Base-by-base conservation (phyloP, 768 basidiomycete species). In the Sistotremastrum niveocremeum region DNA sequence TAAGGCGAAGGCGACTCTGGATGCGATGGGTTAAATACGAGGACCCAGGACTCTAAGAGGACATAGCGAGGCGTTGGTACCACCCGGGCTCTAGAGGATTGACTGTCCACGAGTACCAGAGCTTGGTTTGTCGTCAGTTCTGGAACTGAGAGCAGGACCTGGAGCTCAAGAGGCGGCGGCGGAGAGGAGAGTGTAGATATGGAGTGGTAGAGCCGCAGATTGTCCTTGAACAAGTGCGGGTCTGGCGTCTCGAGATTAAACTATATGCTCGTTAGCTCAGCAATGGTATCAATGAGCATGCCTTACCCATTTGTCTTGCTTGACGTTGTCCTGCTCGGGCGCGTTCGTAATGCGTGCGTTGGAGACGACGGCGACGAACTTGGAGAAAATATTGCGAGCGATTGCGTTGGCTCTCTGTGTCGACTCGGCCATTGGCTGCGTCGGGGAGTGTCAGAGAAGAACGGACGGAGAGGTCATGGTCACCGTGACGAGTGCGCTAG, bases 231-330 rank as follows among this genome's bases (percentile, higher is more conserved):
- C n/a, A 68, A 54, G 49, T 84, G 79, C 33, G 75, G 71, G 62
- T 85, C 81, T 20, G 79, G 80, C 1, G 77, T 84, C 63, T 86
- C 84, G 44, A 87, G 67, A 61, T 86, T 87, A 70, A 87, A 87
- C 85, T 87, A 46, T 12, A 47, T 39, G 37, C 48, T 36, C 48
- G 45, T 8, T 33, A 41, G 12, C 41, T 30, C 30, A 36, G 28
- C 38, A 29, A 31, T 30, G 9, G 31, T 36, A n/a, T 8, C 42
- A 36, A 35, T 30, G 8, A 28, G 29, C 9, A 36, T 29, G 1
- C 66, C 83, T 49, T 42, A 87, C 84, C 85, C 86, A 88, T 74
- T 84, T 87, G 59, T 89, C 85, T 39, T 73, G 62, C 67, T 74
- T 84, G 36, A 65, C 61, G 50, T 62, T 65, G 33, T 55, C 51